These are phyloP conservation scores for Chaetothyriales sp. DNA, from an alignment of 2,329 filamentous ascomycete genomes.

Conservation along the genomic window DNA sequence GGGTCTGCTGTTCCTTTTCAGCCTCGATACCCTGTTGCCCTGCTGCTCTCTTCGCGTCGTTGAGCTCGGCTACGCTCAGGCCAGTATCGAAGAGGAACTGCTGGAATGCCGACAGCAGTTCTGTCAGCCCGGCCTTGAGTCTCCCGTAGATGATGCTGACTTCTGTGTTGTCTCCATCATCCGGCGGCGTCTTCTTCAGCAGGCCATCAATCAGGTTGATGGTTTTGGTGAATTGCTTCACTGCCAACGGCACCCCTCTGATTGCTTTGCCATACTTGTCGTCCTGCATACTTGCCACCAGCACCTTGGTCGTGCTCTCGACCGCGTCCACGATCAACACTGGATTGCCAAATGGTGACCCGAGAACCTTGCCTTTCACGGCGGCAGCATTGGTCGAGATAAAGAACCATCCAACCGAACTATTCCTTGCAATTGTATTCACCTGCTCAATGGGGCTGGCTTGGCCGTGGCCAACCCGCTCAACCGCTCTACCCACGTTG, in stretches of 20 bases:
- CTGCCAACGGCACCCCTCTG: slow-evolving; percentile 58
- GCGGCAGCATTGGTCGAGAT: slow-evolving; percentile 54
- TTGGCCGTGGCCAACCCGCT: slow-evolving; percentile 16
- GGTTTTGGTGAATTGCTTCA: slow-evolving; percentile 57
- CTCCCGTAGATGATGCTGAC: slow-evolving; percentile 56
- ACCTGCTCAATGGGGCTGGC: slow-evolving; percentile 6
- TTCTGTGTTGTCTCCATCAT: slow-evolving; percentile 33
- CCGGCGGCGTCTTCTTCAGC: slow-evolving; percentile 37
- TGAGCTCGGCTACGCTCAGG: slow-evolving; percentile 56
- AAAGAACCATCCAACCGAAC: slow-evolving; percentile 51
- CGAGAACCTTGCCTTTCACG: slow-evolving; percentile 55
- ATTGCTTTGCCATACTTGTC: slow-evolving; percentile 81
- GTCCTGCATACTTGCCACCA: slow-evolving; percentile 61
- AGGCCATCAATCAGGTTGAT: slow-evolving; percentile 59
- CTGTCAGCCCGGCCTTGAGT: slow-evolving; percentile 50
- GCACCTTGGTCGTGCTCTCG: slow-evolving; percentile 54
- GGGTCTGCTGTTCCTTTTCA: slow-evolving; percentile 2
- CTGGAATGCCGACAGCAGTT: slow-evolving; percentile 58
- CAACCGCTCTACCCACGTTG: slow-evolving; percentile 13
- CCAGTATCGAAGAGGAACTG: slow-evolving; percentile 59
- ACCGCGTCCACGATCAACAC: slow-evolving; percentile 57
- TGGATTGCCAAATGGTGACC: slow-evolving; percentile 56
- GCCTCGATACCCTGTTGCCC: slow-evolving; percentile 16
- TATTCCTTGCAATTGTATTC: slow-evolving; percentile 6
- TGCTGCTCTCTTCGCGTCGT: slow-evolving; percentile 55